These are phyloP conservation scores for Verticillium zaregamsianum DNA, from an alignment of 2,329 filamentous ascomycete species.

Conservation along the genomic window DNA sequence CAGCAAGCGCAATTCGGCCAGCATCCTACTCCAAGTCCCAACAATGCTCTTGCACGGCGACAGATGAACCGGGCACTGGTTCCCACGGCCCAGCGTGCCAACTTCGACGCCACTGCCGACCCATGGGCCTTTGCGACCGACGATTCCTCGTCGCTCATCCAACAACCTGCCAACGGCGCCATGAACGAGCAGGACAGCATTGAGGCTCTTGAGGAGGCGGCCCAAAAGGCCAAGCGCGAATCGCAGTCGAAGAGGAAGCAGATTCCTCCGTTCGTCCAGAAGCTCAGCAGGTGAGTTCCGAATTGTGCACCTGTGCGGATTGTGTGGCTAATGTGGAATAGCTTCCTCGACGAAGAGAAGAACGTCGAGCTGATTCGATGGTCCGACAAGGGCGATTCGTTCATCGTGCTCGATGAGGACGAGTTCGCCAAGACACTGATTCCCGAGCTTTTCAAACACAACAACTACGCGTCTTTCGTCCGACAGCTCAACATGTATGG, in stretches of 20 bases:
- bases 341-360: conserved; percentile 88
- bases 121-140: conserved; percentile 41
- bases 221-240: conserved; percentile 78
- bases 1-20: conserved; percentile 17
- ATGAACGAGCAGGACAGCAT: conserved; percentile 64
- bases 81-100: conserved; percentile 32
- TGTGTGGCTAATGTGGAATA: conserved; percentile 28
- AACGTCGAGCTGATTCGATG: conserved; percentile 95
- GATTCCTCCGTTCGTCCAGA: conserved; percentile 96
- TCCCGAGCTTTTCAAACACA: conserved; percentile 98
- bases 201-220: conserved; percentile 74
- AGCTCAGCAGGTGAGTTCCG: conserved; percentile 78
- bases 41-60: conserved; percentile 47
- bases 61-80: conserved; percentile 48
- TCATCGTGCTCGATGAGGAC: conserved; percentile 94
- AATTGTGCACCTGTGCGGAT: neutral
- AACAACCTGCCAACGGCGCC: conserved; percentile 16
- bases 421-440: conserved; percentile 97
- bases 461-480: conserved; percentile 96
- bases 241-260: conserved; percentile 88
- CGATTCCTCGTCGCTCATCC: conserved; percentile 25
- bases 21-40: conserved; percentile 15
- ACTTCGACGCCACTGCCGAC: conserved; percentile 35
- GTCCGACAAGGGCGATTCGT: conserved; percentile 95
- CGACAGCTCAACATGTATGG: conserved; percentile 96